Evolutionary conservation across 2,329 filamentous ascomycete species (phyloP).

Genomic region (Diaporthe sp.): DNA sequence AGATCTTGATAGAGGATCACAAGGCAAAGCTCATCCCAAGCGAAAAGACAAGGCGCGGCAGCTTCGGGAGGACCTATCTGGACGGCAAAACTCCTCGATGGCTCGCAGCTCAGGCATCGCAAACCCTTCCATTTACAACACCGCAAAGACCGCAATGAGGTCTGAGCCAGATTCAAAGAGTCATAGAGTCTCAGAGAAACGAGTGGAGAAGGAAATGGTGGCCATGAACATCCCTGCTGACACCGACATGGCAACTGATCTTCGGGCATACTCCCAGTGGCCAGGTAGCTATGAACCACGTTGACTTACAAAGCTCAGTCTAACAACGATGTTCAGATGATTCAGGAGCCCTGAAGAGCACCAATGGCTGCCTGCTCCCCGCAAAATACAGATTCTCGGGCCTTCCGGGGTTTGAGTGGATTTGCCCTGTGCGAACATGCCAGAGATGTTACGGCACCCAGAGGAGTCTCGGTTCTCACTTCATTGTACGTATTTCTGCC

Average conservation of each 20-base stretch:
- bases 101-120: too few relatives aligned
- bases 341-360: neutral
- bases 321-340: constrained; percentile 1
- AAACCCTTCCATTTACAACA: too few relatives aligned
- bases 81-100: too few relatives aligned
- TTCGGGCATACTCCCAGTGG: constrained; percentile 32
- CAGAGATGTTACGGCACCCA: neutral
- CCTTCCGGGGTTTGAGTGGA: constrained; percentile 21
- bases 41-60: too few relatives aligned
- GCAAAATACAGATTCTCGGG: neutral
- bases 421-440: constrained; percentile 28
- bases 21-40: too few relatives aligned
- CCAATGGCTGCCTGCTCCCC: constrained; percentile 23
- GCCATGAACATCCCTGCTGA: neutral
- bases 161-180: too few relatives aligned
- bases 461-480: neutral
- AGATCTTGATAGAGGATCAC: neutral
- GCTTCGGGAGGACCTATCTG: too few relatives aligned
- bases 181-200: too few relatives aligned
- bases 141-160: too few relatives aligned
- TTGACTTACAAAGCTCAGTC: neutral
- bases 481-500: neutral
- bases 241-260: constrained; percentile 17
- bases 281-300: neutral
- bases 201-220: neutral